Base-by-base conservation (phyloP, 116 monocot species). In the Zostera marina region DNA sequence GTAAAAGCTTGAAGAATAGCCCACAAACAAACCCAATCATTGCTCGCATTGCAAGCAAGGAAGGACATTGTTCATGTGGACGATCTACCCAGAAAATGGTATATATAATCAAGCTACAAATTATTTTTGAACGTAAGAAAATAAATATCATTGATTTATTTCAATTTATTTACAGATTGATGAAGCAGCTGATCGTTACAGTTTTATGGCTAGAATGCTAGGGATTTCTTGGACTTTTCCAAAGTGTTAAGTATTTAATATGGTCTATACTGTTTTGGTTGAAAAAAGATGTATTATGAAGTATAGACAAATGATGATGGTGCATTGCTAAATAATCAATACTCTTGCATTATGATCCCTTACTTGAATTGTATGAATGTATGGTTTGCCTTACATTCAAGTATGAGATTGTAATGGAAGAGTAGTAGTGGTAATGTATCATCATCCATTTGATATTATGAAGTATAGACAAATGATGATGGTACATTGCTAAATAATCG, bases 151-250 rank as follows among this genome's bases (percentile, higher is more conserved):
- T 32, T 47, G 47, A 16, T 22, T 42, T n/a, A 11, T 46, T 21
- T 9, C 20, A 32, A 3, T 32, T 46, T 22, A 22, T 24, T 44
- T 8, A 13, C 59, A 91, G 99, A 99, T 91, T 71, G 79, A 87
- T 47, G 87, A 99, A 71, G 79, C 91, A 43, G 87, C 79, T n/a
- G 99, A 99, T 17, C 63, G 79, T 0, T 99, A 87, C 45, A 63
- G 83, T 42, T 99, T 99, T 41, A 79, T 81, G 75, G 99, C 99
- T 0, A 83, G 84, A 70, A 75, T 81, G 69, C 24, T 91, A 49
- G 87, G 81, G 8, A 56, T 62, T 19, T 61, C 74, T 23, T 91
- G 99, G 99, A 81, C 49, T 7, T 21, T 9, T 8, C 9, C 15
- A 51, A 51, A 19, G n/a, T 17, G 16, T 19, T 16, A 51, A 19